Evolutionary conservation across 2,329 filamentous ascomycete genomes (phyloP).

Genomic region (Monosporascus sp.): DNA sequence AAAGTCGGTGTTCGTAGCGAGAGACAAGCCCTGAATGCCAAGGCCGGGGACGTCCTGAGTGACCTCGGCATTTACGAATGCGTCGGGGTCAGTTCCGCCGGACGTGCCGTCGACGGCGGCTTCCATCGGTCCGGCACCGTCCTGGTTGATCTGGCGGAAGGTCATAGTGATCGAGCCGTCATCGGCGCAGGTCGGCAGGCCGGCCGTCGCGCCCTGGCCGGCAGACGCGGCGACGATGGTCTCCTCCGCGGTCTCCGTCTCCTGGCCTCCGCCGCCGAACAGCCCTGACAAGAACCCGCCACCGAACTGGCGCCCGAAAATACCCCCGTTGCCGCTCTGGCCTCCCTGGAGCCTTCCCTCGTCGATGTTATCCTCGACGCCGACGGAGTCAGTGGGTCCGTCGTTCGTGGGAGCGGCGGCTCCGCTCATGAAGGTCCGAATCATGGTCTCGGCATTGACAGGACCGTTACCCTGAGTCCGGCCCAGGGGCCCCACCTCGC

Average conservation of each 20-base stretch:
- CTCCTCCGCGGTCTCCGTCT: slow-evolving; percentile 40
- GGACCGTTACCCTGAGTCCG: slow-evolving; percentile 56
- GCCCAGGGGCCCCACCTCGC: slow-evolving; percentile 55
- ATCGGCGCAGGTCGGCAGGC: slow-evolving; percentile 56
- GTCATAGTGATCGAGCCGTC: slow-evolving; percentile 58
- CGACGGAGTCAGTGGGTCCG: slow-evolving; percentile 31
- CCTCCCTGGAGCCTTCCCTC: slow-evolving; percentile 11
- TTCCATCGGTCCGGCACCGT: slow-evolving; percentile 59
- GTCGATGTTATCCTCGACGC: slow-evolving; percentile 39
- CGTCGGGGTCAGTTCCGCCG: slow-evolving; percentile 53
- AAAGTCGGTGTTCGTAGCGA: slow-evolving; percentile 58
- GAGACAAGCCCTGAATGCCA: slow-evolving; percentile 50
- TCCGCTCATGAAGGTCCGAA: slow-evolving; percentile 56
- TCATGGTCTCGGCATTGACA: slow-evolving; percentile 51
- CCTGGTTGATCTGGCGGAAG: slow-evolving; percentile 68
- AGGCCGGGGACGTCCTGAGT: slow-evolving; percentile 57
- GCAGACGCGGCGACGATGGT: slow-evolving; percentile 47
- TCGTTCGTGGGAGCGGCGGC: slow-evolving; percentile 32
- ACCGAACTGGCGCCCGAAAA: slow-evolving; percentile 20
- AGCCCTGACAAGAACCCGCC: slow-evolving; percentile 22
- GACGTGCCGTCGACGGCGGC: slow-evolving; percentile 59
- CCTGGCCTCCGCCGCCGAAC: slow-evolving; percentile 32
- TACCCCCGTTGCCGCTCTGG: slow-evolving; percentile 16
- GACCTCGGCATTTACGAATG: slow-evolving; percentile 56
- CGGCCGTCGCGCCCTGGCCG: slow-evolving; percentile 46